A percentile compares a stretch with the other conserved stretches of the same genome.
phyloP scores from a whole-genome alignment of 169 alveolate genomes.

The Cryptosporidium canis region DNA sequence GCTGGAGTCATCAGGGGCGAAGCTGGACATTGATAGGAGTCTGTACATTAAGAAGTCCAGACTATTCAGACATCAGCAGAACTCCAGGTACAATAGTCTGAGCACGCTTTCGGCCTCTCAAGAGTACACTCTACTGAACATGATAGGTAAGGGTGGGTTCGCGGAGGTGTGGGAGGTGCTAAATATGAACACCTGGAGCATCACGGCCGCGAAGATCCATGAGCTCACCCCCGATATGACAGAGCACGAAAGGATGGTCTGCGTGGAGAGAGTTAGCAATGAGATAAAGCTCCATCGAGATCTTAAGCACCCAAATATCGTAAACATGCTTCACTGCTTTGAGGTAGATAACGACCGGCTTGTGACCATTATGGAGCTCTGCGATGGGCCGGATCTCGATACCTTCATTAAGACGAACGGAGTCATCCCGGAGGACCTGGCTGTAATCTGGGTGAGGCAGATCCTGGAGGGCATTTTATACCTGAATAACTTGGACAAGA shows the following conservation, averaged over 20 bases:
- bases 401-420: conserved; percentile 87
- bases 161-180: conserved; percentile 92
- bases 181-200: conserved; percentile 87
- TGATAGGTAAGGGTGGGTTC: conserved; percentile 91
- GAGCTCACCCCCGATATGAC: conserved; percentile 86
- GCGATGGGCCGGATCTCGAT: conserved; percentile 89
- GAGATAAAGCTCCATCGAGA: conserved; percentile 89
- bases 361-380: conserved; percentile 85
- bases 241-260: conserved; percentile 83
- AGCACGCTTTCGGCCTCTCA: conserved; percentile 40
- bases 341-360: conserved; percentile 84
- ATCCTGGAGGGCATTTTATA: conserved; percentile 79
- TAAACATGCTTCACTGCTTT: conserved; percentile 90
- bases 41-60: conserved; percentile 53
- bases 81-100: conserved; percentile 45
- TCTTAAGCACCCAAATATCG: conserved; percentile 87
- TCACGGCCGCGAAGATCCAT: conserved; percentile 89
- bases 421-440: conserved; percentile 86
- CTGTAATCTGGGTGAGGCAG: conserved; percentile 87
- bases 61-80: conserved; percentile 59
- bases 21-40: conserved; percentile 58
- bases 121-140: conserved; percentile 79
- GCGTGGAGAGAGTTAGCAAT: conserved; percentile 87
- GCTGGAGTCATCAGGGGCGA: neutral
- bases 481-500: conserved; percentile 26